Evolutionary conservation across 2,329 filamentous ascomycete species (phyloP), one percentile per base, ranked within the genome.

Genomic region (Colletotrichum destructivum): DNA sequence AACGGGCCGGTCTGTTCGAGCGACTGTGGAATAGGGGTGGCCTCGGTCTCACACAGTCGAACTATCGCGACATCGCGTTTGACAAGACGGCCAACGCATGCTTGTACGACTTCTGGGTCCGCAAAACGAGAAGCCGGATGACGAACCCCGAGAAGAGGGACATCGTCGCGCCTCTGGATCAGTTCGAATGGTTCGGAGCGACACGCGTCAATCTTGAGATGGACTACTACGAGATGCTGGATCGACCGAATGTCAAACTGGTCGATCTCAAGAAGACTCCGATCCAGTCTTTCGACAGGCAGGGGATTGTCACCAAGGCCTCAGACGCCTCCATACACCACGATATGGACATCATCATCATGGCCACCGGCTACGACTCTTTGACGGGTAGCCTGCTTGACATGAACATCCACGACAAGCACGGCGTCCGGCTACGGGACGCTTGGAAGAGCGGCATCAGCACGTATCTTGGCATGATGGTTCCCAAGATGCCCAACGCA

Each of bases 21-120:
- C 75, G 81, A 6, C 76, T 86, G 0, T 89, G 83, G 82, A 59
- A 77, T 0, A 73, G 81, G 2, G 87, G 86, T 4, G 86, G 84
- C 2, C 88, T 88, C 74, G 75, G 78, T 2, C 83, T 83, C 73
- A 84, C 84, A 81, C 77, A 85, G 2, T 79, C 75, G 7, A 83
- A 78, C 9, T 89, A 87, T 56, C 23, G 12, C 1, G 73, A 74
- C 1, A 38, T 68, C 9, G 4, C 26, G 7, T 3, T 56, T 3
- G 64, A 74, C 23, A 56, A 56, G 46, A 38, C 12, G 15, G 71
- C 44, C 11, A 74, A 73, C 51, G 18, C 56, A 2, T 52, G 26
- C 9, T 40, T 66, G n/a, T 73, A 71, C 21, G 23, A 65, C 23
- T 73, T 74, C 23, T 73, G 71, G 73, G 61, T 26, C 5, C 23